These are phyloP conservation scores for Spizellomyces punctatus DNA, from an alignment of 192 early-diverging fungal genomes.

Conservation along the genomic window DNA sequence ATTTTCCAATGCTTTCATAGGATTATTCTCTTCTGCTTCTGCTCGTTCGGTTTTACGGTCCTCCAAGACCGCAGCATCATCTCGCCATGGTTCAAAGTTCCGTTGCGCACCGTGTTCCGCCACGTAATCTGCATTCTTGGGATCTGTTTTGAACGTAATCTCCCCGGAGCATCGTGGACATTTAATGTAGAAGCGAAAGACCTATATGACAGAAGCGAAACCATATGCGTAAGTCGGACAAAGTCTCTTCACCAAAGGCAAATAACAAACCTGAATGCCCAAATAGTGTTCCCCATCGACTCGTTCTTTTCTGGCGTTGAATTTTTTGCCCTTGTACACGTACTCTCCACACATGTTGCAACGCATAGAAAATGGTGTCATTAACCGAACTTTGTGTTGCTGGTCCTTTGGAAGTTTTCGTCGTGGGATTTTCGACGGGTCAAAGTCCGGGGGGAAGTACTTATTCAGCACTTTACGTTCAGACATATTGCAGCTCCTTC, in stretches of 20 bases:
- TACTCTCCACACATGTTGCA: slow-evolving; percentile 96
- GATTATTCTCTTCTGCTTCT: slow-evolving; percentile 87
- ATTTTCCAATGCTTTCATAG: slow-evolving; percentile 94
- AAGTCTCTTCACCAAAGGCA: background rate
- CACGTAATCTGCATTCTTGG: slow-evolving; percentile 91
- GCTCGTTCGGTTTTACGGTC: slow-evolving; percentile 59
- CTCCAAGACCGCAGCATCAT: slow-evolving; percentile 62
- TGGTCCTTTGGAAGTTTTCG: slow-evolving; percentile 78
- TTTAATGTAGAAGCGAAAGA: slow-evolving; percentile 70
- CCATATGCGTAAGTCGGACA: background rate
- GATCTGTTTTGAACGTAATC: slow-evolving; percentile 99
- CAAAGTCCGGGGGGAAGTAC: slow-evolving; percentile 97
- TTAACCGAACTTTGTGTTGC: slow-evolving; percentile 95
- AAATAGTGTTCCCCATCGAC: slow-evolving; percentile 52
- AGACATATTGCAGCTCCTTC: slow-evolving; percentile 54
- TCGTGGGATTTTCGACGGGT: slow-evolving; percentile 89
- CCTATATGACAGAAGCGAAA: slow-evolving; percentile 11
- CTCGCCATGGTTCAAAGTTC: slow-evolving; percentile 95
- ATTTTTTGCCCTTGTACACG: slow-evolving; percentile 97
- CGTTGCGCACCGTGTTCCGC: slow-evolving; percentile 89
- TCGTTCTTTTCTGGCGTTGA: slow-evolving; percentile 95
- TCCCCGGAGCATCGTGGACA: slow-evolving; percentile 95
- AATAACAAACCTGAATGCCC: slow-evolving; percentile 44
- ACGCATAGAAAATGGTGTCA: slow-evolving; percentile 99
- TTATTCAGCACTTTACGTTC: slow-evolving; percentile 96